A percentile compares a stretch with the other conserved stretches of the same genome.
These are phyloP conservation scores for Fusarium avenaceum DNA, from an alignment of 2,329 filamentous ascomycete genomes.

Conservation along the genomic window DNA sequence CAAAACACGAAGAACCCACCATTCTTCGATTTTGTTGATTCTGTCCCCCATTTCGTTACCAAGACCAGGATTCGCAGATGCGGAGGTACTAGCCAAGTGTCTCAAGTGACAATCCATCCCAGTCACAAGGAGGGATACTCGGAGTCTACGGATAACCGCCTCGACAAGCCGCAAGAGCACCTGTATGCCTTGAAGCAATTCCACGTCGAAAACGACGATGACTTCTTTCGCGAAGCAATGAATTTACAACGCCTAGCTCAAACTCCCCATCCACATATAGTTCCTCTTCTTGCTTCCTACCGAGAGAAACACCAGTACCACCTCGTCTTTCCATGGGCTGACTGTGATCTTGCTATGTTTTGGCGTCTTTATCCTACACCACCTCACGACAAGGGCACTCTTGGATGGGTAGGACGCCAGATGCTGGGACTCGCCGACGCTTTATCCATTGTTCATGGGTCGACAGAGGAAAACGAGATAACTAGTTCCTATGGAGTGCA, in stretches of 20 bases:
- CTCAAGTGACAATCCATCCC: not conserved
- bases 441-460: not conserved
- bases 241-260: rapidly evolving
- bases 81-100: not conserved
- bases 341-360: not conserved
- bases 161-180: no score
- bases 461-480: no score
- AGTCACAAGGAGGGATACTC: no score
- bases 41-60: no score
- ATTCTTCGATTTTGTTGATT: not conserved
- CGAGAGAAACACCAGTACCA: not conserved
- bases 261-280: not conserved
- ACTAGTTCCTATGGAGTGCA: not conserved
- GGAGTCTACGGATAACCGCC: no score
- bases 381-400: rapidly evolving
- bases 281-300: not conserved
- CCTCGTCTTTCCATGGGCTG: not conserved
- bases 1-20: not conserved
- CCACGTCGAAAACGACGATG: rapidly evolving
- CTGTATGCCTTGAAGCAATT: not conserved
- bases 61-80: not conserved
- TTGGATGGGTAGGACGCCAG: not conserved
- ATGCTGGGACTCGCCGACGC: not conserved
- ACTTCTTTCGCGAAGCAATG: not conserved
- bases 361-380: not conserved